Evolutionary conservation across 225 moss, liverwort and hornwort species (phyloP), one percentile per base, ranked within the genome.

Genomic region (Pleurozium schreberi): DNA sequence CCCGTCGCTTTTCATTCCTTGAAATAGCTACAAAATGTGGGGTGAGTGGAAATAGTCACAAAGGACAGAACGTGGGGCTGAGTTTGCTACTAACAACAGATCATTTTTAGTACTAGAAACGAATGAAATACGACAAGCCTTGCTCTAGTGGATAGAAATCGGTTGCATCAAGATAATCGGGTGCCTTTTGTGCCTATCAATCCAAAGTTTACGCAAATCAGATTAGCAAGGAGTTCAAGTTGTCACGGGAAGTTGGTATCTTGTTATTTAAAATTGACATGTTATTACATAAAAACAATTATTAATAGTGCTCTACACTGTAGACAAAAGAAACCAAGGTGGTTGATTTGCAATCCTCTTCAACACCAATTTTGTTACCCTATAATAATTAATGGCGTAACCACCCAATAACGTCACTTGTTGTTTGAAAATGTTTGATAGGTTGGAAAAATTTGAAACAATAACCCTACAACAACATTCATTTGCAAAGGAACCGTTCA

Each of bases 161-260:
- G 95, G 96, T 83, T 96, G 96, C 95, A 95, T 95, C 66, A 95
- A 91, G 75, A 96, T 92, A 66, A 96, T 96, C 21, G 95, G 96
- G 74, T 98, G 96, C 83, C 95, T 92, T 93, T 62, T 96, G 93
- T 31, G 96, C 98, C 93, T 96, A 93, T 40, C 81, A 88, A 66
- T 77, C 50, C 45, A 43, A 92, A 12, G 65, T 23, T 73, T 30
- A 45, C 30, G 36, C 43, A 40, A 47, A 61, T n/a, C 11, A 5
- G 52, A 43, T 61, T 63, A 75, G 8, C 19, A 4, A 80, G 26
- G 12, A 55, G 53, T 61, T 77, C 43, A 80, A 18, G 52, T 27
- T 19, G 18, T 63, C 28, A 31, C 4, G 3, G 23, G 53, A 47
- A 31, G 7, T 18, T 74, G 18, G 18, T 47, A 47, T 30, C 26